Evolutionary conservation across 345 rosid species (phyloP).

Genomic region (Melaleuca quinquenervia): DNA sequence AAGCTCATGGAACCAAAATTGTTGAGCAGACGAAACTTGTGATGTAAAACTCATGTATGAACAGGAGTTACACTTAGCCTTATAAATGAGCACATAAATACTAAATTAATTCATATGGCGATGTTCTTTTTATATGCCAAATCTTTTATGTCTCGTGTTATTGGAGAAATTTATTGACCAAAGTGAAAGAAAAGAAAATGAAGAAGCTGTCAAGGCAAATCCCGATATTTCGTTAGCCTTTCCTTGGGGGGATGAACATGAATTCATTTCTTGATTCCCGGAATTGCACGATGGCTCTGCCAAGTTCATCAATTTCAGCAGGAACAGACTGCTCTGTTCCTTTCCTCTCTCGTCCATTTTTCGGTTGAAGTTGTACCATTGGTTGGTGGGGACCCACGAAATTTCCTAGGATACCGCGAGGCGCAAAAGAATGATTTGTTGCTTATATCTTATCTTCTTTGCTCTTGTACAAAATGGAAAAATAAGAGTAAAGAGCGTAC

Average conservation of each 20-base stretch:
- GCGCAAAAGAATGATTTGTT: background rate
- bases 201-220: background rate
- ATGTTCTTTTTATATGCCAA: rapidly evolving
- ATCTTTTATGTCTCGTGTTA: background rate
- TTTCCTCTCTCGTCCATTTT: background rate
- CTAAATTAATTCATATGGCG: background rate
- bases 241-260: background rate
- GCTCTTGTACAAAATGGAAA: background rate
- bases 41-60: rapidly evolving
- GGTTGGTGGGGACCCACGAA: background rate
- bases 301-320: background rate
- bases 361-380: background rate
- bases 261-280: background rate
- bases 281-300: background rate
- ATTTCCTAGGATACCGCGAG: background rate
- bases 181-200: too few relatives aligned
- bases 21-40: background rate
- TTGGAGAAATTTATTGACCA: background rate
- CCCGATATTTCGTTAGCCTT: background rate
- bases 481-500: background rate
- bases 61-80: rapidly evolving
- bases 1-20: too few relatives aligned
- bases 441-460: background rate
- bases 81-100: background rate
- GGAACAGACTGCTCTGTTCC: background rate